Base-by-base conservation (phyloP, 306 rosid genomes). In the Ochetophila trinervis region DNA sequence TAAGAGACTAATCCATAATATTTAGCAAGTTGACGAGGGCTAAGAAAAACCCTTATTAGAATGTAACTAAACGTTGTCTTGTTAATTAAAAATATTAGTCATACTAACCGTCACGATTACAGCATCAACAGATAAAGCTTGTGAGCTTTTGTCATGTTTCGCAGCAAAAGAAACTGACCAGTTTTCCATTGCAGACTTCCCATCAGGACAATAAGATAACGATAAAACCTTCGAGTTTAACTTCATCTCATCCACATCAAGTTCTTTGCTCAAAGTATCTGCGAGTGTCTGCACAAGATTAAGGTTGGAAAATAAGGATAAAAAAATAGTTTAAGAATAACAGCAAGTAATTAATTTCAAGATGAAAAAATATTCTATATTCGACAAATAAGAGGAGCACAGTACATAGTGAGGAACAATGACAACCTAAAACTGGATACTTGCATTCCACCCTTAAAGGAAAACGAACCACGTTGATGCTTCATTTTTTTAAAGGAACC, bases 371-470 rank as follows among this genome's bases (percentile, higher is more conserved):
- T 47, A 17, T 18, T 47, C 24, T 49, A 8, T 40, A 49, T 53
- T 21, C 19, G 24, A n/a, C 50, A 57, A 37, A 42, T 22, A 35
- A 7, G 5, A 69, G 36, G 42, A 57, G 54, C 66, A 64, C 52
- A 27, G 27, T 59, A 27, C 55, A 63, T 53, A 62, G 53, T 69
- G 57, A 71, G 53, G 63, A 66, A 58, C 67, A 58, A 73, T 66
- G 49, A 67, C 63, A 63, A 18, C 40, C 47, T 20, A 42, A 60
- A 14, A 34, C 8, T 20, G 44, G 32, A 63, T 74, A 89, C 98
- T 95, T 89, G 96, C 98, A 92, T 92, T 65, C 98, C 98, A 76
- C 95, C 90, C 44, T 69, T 79, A 74, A 92, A 92, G 58, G 98
- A 89, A 84, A 92, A 92, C 53, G 98, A 92, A 76, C 98, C 98